Evolutionary conservation across 139 green algal genomes (phyloP), one percentile per base, ranked within the genome.

Genomic region (Ettlia oleoabundans): DNA sequence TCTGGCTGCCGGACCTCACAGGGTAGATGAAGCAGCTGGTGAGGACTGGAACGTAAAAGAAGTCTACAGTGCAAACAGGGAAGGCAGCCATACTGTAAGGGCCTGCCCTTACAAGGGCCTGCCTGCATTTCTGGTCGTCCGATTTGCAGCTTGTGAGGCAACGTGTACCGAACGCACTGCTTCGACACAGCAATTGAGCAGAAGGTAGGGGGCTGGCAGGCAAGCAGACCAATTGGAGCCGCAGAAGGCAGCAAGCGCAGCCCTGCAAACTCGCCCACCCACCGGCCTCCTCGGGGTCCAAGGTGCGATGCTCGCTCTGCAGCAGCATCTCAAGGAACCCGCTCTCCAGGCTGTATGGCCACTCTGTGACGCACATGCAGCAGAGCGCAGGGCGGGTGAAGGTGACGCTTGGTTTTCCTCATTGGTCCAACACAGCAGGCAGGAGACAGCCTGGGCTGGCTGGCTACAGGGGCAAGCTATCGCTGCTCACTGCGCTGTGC

Each of bases 251-350:
- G 62, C 62, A 30, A 68, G 62, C 62, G 66, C 66, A 22, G 66
- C 41, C 13, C 66, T 33, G 5, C 32, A 37, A 53, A 22, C 58
- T 33, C 58, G 22, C 5, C 15, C 30, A 33, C 72, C 37, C 35
- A 80, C 52, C 73, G 6, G 52, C 73, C 13, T 80, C 73, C 73
- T 80, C 73, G 2, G 73, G 73, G 35, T 69, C 71, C 32, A 78
- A 51, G 41, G 71, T 78, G 47, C 71, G 71, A 35, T 78, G 71
- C 71, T 62, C 71, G 71, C 71, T 78, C 47, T 78, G 71, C 71
- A 78, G 71, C 47, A 78, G 71, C 71, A 32, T n/a, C 71, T 78
- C 71, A 37, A 78, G 32, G 24, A 78, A 47, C 4, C 52, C 73
- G 9, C 26, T 33, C 28, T 68, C 73, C 52, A 67, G 2, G 9